Evolutionary conservation across 768 basidiomycete genomes (phyloP).

Genomic region (Cystobasidium onofrii): DNA sequence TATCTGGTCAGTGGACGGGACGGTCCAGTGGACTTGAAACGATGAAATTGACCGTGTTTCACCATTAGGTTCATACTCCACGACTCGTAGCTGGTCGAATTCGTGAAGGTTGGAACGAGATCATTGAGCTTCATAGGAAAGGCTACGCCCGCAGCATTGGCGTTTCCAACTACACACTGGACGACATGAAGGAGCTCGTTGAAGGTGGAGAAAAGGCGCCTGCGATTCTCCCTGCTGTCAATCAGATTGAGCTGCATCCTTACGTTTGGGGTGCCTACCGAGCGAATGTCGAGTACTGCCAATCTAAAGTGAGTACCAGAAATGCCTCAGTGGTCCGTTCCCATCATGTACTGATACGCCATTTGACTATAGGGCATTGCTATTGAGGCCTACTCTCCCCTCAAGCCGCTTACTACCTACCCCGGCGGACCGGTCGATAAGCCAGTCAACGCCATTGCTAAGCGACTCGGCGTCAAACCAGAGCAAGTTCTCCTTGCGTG

Average conservation of each 20-base stretch:
- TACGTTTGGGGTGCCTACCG: slow-evolving; percentile 60
- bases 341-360: neutral
- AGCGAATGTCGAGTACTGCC: slow-evolving; percentile 53
- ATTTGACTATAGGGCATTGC: slow-evolving; percentile 50
- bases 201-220: slow-evolving; percentile 59
- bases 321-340: neutral
- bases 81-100: slow-evolving; percentile 23
- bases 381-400: slow-evolving; percentile 61
- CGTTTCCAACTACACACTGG: slow-evolving; percentile 44
- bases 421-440: slow-evolving; percentile 62
- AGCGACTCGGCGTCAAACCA: slow-evolving; percentile 53
- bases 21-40: slow-evolving; percentile 45
- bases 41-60: too few relatives aligned
- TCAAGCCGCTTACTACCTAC: slow-evolving; percentile 57
- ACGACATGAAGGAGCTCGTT: slow-evolving; percentile 50
- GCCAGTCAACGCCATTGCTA: slow-evolving; percentile 53
- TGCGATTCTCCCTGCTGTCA: slow-evolving; percentile 57
- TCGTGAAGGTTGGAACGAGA: slow-evolving; percentile 53
- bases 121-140: slow-evolving; percentile 65
- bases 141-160: slow-evolving; percentile 74
- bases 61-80: slow-evolving; percentile 18
- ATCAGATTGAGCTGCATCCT: slow-evolving; percentile 62
- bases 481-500: slow-evolving; percentile 64
- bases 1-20: slow-evolving; percentile 41
- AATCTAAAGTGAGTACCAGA: slow-evolving; percentile 46